Evolutionary conservation across 441 rosid genomes (phyloP).

Genomic region (Geranium incanum): DNA sequence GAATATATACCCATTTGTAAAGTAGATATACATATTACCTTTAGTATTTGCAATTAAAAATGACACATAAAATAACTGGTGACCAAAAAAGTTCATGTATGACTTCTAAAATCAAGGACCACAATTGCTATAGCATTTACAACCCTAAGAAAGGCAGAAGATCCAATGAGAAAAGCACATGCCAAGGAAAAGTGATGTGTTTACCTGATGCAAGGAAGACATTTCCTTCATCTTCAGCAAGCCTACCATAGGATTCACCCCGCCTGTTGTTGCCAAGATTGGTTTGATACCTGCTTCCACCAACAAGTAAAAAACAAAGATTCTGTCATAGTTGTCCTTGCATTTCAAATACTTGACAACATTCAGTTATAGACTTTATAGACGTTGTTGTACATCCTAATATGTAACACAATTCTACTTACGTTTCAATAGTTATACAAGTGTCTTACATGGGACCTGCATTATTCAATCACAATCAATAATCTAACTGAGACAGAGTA

Average conservation of each 20-base stretch:
- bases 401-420: neutral
- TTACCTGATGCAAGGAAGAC: slow-evolving; percentile 83
- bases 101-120: neutral
- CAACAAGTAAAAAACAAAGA: neutral
- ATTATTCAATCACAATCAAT: neutral
- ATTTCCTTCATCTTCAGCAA: slow-evolving; percentile 64
- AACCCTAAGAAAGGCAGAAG: neutral
- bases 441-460: neutral
- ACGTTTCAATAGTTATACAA: neutral
- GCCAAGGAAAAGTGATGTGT: slow-evolving; percentile 19
- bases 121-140: neutral
- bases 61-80: too few species aligned
- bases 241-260: slow-evolving; percentile 73
- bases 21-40: too few species aligned
- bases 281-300: slow-evolving; percentile 46
- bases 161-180: slow-evolving; percentile 4
- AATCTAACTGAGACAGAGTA: neutral
- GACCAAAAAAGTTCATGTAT: neutral
- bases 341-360: neutral
- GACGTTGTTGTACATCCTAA: neutral
- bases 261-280: slow-evolving; percentile 75
- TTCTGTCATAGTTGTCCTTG: neutral
- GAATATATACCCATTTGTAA: too few species aligned
- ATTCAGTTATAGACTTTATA: neutral
- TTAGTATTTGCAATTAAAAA: too few species aligned